Percentiles rank a stretch among this genome's conserved stretches.
Conservation (phyloP, 495 filamentous ascomycete genomes). For the Aspergillus diversus region DNA sequence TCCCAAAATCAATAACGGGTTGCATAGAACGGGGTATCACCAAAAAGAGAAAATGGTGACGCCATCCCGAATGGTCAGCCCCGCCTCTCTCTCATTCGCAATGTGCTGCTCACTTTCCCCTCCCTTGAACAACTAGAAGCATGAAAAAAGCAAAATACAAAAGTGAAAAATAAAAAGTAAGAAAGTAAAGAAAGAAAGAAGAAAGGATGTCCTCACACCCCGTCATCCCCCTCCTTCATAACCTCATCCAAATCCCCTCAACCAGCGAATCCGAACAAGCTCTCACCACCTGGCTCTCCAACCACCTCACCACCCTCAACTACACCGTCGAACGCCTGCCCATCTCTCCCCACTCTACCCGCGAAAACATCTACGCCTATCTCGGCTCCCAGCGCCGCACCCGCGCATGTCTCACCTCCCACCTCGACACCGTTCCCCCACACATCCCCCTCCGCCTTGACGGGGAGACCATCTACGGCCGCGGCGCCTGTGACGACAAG, state of each 20-base stretch:
- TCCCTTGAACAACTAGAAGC: no score
- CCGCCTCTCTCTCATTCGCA: no score
- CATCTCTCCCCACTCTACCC: constrained; percentile 27
- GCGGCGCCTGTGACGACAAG: constrained; percentile 83
- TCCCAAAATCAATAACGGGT: no score
- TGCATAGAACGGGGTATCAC: no score
- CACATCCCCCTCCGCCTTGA: constrained; percentile 55
- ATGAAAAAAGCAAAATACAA: no score
- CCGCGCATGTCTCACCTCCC: constrained; percentile 63
- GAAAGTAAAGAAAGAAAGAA: background rate
- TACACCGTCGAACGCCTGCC: constrained; percentile 38
- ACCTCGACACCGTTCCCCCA: constrained; percentile 64
- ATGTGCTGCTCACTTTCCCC: no score
- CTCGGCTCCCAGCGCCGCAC: constrained; percentile 21
- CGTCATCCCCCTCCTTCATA: constrained; percentile 26
- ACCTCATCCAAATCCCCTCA: constrained; percentile 32
- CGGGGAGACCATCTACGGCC: constrained; percentile 61
- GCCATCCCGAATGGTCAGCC: no score
- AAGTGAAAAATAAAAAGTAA: no score
- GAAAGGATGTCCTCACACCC: background rate
- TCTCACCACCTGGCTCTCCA: constrained; percentile 29
- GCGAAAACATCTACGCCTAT: constrained; percentile 33
- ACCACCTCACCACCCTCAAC: constrained; percentile 27
- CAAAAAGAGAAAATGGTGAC: no score
- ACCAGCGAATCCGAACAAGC: constrained; percentile 35